These are phyloP conservation scores for Ceratocystiopsis sp. DNA, from an alignment of 2,329 filamentous ascomycete genomes.

Conservation along the genomic window DNA sequence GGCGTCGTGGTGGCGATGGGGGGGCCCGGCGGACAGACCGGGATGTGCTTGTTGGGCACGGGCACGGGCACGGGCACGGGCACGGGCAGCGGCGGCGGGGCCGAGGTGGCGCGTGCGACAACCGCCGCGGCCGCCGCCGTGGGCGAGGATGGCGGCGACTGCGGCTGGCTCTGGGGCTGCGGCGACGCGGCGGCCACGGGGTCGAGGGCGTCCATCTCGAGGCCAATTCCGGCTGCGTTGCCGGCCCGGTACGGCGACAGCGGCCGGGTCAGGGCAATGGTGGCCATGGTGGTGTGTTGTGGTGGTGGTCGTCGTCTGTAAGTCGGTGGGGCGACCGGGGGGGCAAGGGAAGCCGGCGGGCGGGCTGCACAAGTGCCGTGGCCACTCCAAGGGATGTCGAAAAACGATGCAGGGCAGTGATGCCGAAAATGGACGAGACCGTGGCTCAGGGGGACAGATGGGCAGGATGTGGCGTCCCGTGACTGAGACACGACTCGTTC, in stretches of 20 bases:
- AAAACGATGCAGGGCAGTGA: too few species aligned
- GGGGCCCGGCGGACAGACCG: constrained; percentile 72
- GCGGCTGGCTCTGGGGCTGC: too few species aligned
- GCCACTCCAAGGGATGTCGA: too few species aligned
- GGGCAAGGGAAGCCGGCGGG: neutral
- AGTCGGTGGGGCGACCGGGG: neutral
- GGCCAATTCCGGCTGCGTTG: constrained; percentile 19
- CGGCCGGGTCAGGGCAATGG: constrained; percentile 30
- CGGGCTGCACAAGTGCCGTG: neutral
- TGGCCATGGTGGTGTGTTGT: constrained; percentile 26
- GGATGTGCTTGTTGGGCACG: constrained; percentile 78
- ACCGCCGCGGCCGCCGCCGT: too few species aligned
- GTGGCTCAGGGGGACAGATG: too few species aligned
- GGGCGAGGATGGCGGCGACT: too few species aligned
- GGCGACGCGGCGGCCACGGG: too few species aligned
- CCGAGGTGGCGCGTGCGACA: too few species aligned
- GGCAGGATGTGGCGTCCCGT: too few species aligned
- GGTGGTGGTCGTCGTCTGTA: too few species aligned
- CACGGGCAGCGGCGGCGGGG: constrained; percentile 25
- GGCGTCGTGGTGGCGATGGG: constrained; percentile 16
- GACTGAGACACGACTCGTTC: too few species aligned
- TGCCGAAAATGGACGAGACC: too few species aligned
- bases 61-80: constrained; percentile 40
- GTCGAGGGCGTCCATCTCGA: constrained; percentile 20
- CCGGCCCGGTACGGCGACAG: constrained; percentile 15